phyloP scores from a whole-genome alignment of 2,329 filamentous ascomycete species.

The Colletotrichum graminicola region DNA sequence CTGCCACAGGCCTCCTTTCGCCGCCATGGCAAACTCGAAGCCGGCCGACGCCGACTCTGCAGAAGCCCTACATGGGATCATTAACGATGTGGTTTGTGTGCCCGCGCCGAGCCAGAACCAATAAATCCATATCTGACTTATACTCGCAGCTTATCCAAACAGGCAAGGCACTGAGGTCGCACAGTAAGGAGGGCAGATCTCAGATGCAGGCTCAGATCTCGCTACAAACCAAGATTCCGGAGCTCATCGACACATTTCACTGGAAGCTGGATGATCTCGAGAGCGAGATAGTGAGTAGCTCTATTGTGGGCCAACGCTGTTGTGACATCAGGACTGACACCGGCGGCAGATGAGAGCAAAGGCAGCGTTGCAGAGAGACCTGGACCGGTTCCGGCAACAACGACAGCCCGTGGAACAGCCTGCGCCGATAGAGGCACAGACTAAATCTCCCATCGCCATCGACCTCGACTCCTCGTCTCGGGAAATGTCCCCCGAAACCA shows the following conservation, averaged over 20 bases:
- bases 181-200: constrained; percentile 56
- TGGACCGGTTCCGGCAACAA: constrained; percentile 55
- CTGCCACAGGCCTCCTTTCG: background rate
- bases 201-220: constrained; percentile 51
- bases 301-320: background rate
- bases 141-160: constrained; percentile 66
- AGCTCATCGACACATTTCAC: constrained; percentile 64
- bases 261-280: constrained; percentile 68
- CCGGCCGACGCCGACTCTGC: constrained; percentile 48
- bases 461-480: constrained; percentile 53
- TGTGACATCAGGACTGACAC: constrained; percentile 1
- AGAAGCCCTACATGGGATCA: constrained; percentile 63
- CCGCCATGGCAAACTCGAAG: constrained; percentile 31
- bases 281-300: constrained; percentile 64
- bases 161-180: constrained; percentile 67
- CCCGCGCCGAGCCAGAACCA: background rate
- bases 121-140: constrained; percentile 32
- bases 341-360: constrained; percentile 62
- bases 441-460: constrained; percentile 53
- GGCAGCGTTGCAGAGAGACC: constrained; percentile 66
- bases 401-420: constrained; percentile 41
- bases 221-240: constrained; percentile 58
- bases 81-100: constrained; percentile 66
- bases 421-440: constrained; percentile 51
- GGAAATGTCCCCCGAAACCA: constrained; percentile 27